A percentile compares a stretch with the other conserved stretches of the same genome.
Evolutionary conservation across 2,329 filamentous ascomycete genomes (phyloP).

Genomic region (Aspergillus niger): DNA sequence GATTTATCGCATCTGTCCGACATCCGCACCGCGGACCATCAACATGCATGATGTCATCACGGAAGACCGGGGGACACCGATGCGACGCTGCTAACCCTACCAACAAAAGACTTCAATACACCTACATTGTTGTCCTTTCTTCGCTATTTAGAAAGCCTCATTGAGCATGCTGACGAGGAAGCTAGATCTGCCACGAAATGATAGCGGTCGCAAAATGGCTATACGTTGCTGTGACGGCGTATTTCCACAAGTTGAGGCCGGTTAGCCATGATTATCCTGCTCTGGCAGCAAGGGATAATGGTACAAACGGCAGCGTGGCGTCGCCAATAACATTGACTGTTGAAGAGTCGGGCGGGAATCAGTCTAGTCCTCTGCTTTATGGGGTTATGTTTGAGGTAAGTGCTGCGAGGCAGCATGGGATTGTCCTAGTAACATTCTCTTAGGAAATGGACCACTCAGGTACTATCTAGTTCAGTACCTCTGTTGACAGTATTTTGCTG

Average conservation of each 20-base stretch:
- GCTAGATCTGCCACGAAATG: too few species aligned
- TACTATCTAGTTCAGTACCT: constrained; percentile 6
- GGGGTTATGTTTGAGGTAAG: constrained; percentile 42
- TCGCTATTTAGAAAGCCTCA: accelerated
- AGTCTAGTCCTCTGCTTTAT: constrained; percentile 37
- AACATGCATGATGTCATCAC: too few species aligned
- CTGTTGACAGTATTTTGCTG: not conserved
- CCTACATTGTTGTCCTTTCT: too few species aligned
- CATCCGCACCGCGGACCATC: too few species aligned
- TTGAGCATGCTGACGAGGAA: too few species aligned
- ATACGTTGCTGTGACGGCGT: too few species aligned
- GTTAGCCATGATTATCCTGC: not conserved
- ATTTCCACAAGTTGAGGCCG: too few species aligned
- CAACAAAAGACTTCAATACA: too few species aligned
- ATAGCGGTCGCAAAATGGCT: too few species aligned
- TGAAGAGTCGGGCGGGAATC: constrained; percentile 30
- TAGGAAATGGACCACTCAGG: constrained; percentile 41
- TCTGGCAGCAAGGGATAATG: not conserved
- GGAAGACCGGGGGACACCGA: too few species aligned
- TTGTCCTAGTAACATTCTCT: not conserved
- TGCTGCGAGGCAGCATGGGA: not conserved
- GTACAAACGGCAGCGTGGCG: not conserved
- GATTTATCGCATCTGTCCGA: too few species aligned
- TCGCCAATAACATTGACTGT: constrained; percentile 22
- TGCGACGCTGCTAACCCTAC: too few species aligned